Evolutionary conservation across 108 stramenopile genomes (phyloP), one percentile per base, ranked within the genome.

Genomic region (Skeletonema grethae): DNA sequence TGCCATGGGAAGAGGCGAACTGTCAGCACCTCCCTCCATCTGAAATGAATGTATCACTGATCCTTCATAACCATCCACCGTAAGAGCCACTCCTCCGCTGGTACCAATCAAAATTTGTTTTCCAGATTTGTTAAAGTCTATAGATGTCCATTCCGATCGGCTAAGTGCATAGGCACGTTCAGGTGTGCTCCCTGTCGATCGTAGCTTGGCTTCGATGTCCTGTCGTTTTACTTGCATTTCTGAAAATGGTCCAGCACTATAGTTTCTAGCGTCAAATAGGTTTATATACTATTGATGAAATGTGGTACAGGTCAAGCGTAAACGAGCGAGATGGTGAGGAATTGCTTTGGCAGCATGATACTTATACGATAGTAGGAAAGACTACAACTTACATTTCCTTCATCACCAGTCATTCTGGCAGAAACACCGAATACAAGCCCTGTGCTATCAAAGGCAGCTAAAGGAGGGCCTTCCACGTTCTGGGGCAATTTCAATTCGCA

Each of bases 241-340:
- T 7, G 90, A 78, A 69, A 95, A 95, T 2, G 91, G 89, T 11
- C 93, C 93, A 25, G 80, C 86, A 24, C 68, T 65, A 55, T 85
- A 87, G 68, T 95, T 92, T 35, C 94, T 64, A 12, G 89, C 89
- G 68, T 95, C 94, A 62, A 88, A 95, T 43, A 95, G 72, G 77
- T 95, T 88, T 34, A 95, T 80, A 35, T 87, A 74, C 83, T 89
- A 48, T 29, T 28, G 57, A 5, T 24, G 24, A 67, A 50, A 67
- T 4, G 16, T 13, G 58, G 30, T 2, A n/a, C 25, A 18, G 16
- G 8, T 20, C 39, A 6, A 35, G 30, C 1, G 34, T 22, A 39
- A 5, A 62, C 7, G 12, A 28, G 34, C 24, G 28, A 46, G 7
- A 36, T 12, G 39, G 7, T 6, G 36, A 38, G 39, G 13, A 41